phyloP scores from a whole-genome alignment of 257 asterid species.

The Cinchona pubescens region DNA sequence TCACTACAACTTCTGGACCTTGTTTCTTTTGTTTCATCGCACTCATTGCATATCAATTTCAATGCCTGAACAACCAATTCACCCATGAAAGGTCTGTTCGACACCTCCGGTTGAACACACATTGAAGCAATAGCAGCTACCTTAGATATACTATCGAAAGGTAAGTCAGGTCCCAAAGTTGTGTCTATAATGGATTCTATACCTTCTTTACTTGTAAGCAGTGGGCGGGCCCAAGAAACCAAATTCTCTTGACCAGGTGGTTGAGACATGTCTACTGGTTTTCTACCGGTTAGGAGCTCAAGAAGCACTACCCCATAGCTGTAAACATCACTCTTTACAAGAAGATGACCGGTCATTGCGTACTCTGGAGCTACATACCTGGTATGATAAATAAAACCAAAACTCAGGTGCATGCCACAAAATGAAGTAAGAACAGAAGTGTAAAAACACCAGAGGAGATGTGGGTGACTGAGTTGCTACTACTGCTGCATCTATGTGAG shows the following conservation, averaged over 20 bases:
- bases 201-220: constrained; percentile 58
- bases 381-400: constrained; percentile 13
- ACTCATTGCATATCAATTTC: constrained; percentile 71
- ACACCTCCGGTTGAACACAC: constrained; percentile 95
- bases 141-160: constrained; percentile 62
- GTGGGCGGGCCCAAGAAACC: constrained; percentile 89
- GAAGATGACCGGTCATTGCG: constrained; percentile 95
- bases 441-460: not conserved
- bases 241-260: constrained; percentile 91
- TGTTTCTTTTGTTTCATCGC: constrained; percentile 40
- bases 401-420: not conserved
- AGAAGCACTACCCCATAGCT: constrained; percentile 99
- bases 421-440: not conserved
- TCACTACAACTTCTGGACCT: constrained; percentile 46
- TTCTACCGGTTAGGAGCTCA: constrained; percentile 83
- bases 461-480: not conserved
- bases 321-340: constrained; percentile 86
- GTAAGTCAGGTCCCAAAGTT: constrained; percentile 49
- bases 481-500: not conserved
- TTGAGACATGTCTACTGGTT: constrained; percentile 91
- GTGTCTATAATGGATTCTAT: constrained; percentile 60
- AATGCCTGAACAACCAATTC: constrained; percentile 95
- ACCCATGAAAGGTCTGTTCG: constrained; percentile 93
- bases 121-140: constrained; percentile 92
- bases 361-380: constrained; percentile 97